These are phyloP conservation scores for Kwoniella bestiolae DNA, from an alignment of 768 basidiomycete genomes.

Conservation along the genomic window DNA sequence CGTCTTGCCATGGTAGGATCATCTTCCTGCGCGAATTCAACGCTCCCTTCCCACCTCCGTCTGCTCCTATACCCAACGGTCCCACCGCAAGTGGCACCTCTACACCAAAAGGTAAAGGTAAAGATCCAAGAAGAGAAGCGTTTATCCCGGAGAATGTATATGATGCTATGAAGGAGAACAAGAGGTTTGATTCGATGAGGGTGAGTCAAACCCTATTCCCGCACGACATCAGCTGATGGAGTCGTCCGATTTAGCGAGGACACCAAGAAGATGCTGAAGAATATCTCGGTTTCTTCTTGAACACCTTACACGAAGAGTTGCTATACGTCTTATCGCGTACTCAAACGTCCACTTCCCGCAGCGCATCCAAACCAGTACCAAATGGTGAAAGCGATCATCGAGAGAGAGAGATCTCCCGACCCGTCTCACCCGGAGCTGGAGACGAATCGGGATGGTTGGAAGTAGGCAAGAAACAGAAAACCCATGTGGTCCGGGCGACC, in stretches of 20 bases:
- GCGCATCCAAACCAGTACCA: constrained; percentile 39
- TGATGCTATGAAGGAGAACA: constrained; percentile 90
- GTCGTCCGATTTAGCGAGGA: constrained; percentile 65
- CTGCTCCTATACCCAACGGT: constrained; percentile 16
- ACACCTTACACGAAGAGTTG: constrained; percentile 91
- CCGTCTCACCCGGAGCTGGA: constrained; percentile 50
- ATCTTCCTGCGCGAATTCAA: constrained; percentile 77
- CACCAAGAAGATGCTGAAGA: constrained; percentile 99
- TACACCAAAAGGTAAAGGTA: constrained; percentile 21
- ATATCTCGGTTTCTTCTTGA: constrained; percentile 95
- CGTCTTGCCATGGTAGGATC: constrained; percentile 59
- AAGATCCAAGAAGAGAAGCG: constrained; percentile 57
- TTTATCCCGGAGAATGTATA: constrained; percentile 87
- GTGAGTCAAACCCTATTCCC: constrained; percentile 60
- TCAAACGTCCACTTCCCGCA: constrained; percentile 33
- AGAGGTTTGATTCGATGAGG: constrained; percentile 89
- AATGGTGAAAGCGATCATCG: constrained; percentile 47
- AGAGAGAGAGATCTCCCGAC: constrained; percentile 51
- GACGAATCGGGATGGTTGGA: constrained; percentile 84
- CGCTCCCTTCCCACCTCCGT: constrained; percentile 27
- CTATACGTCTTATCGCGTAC: constrained; percentile 66
- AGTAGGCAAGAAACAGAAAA: constrained; percentile 85
- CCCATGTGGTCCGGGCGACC: constrained; percentile 75
- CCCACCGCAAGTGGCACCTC: constrained; percentile 13
- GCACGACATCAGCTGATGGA: neutral